Conservation (phyloP, 306 rosid genomes). For the Malus sylvestris region DNA sequence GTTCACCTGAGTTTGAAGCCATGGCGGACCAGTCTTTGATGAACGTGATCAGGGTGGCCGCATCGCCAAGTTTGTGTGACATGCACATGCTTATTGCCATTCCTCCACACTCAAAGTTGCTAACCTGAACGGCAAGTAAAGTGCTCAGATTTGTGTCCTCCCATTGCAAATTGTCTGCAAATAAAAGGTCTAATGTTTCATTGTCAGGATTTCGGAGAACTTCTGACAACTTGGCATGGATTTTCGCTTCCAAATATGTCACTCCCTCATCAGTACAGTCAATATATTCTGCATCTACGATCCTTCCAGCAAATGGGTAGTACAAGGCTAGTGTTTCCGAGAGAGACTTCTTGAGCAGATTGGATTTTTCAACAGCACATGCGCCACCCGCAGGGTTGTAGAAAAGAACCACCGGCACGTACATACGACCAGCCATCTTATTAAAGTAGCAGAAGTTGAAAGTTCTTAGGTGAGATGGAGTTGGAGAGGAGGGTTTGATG, state of each 20-base stretch:
- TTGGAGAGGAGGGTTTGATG: conserved; percentile 42
- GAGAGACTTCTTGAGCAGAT: conserved; percentile 32
- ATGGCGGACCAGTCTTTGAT: conserved; percentile 40
- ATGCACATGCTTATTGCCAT: conserved; percentile 28
- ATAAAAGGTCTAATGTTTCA: conserved; percentile 9
- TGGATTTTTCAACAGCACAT: background rate
- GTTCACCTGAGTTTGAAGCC: background rate
- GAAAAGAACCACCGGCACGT: conserved; percentile 33
- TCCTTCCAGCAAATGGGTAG: conserved; percentile 44
- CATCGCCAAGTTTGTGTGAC: conserved; percentile 44
- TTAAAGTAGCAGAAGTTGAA: conserved; percentile 34
- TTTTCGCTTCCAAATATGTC: conserved; percentile 19
- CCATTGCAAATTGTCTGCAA: conserved; percentile 32
- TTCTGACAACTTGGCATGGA: conserved; percentile 9
- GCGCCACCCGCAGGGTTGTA: background rate
- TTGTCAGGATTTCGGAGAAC: conserved; percentile 18
- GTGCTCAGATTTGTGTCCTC: background rate
- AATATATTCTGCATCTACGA: conserved; percentile 20
- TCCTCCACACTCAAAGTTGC: conserved; percentile 42
- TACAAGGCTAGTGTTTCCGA: conserved; percentile 32
- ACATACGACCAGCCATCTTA: background rate
- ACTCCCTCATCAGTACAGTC: conserved; percentile 56
- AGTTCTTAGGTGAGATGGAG: conserved; percentile 27
- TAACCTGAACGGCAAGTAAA: conserved; percentile 34
- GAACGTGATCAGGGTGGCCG: conserved; percentile 24